Evolutionary conservation across 768 basidiomycete genomes (phyloP).

Genomic region (Boletales sp.): DNA sequence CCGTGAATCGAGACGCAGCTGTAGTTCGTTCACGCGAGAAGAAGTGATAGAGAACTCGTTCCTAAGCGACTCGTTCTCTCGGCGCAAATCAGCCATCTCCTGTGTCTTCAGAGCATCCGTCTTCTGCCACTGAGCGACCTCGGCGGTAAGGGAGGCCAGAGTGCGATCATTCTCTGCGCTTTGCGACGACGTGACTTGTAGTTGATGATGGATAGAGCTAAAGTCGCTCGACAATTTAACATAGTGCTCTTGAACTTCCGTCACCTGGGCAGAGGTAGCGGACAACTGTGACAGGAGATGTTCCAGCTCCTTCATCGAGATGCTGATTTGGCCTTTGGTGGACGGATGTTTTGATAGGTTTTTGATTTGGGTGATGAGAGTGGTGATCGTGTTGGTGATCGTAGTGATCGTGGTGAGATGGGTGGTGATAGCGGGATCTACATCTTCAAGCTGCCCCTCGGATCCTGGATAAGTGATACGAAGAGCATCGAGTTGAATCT

Average conservation of each 20-base stretch:
- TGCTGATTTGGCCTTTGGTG: background rate
- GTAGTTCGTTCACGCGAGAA: background rate
- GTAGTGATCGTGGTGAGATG: background rate
- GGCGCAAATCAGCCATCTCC: background rate
- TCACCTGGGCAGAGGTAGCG: background rate
- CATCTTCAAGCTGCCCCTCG: background rate
- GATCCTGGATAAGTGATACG: no score
- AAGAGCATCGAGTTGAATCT: background rate
- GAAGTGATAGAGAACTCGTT: background rate
- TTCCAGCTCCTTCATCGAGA: conserved; percentile 7
- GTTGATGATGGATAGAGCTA: background rate
- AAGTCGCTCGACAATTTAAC: background rate
- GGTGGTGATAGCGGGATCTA: background rate
- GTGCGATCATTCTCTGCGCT: background rate
- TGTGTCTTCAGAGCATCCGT: background rate
- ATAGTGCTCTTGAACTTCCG: conserved; percentile 1
- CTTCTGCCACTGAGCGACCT: background rate
- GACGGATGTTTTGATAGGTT: background rate
- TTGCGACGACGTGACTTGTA: background rate
- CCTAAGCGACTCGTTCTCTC: conserved; percentile 1
- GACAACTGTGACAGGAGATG: conserved; percentile 1
- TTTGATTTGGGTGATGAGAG: background rate
- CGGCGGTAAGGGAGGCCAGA: background rate
- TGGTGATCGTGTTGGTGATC: conserved; percentile 1
- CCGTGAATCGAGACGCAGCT: background rate